Percentiles rank a stretch among this genome's conserved stretches.
phyloP scores from a whole-genome alignment of 805 yeast species.

The Lachancea meyersii region DNA sequence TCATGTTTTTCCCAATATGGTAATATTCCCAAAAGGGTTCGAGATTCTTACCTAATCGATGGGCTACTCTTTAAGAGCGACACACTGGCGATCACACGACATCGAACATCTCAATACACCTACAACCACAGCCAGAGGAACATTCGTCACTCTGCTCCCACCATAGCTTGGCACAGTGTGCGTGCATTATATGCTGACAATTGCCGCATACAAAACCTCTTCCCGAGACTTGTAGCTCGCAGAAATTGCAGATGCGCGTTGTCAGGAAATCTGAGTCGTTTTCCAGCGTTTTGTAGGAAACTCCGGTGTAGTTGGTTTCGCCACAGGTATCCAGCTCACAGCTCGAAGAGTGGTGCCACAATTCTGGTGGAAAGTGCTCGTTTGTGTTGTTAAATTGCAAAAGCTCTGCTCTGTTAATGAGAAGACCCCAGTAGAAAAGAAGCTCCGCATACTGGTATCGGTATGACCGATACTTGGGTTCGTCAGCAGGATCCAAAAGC shows the following conservation, averaged over 20 bases:
- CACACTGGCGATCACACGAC: conserved; percentile 1
- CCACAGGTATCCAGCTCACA: neutral
- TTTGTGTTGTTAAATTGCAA: conserved; percentile 38
- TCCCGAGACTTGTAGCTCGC: conserved; percentile 55
- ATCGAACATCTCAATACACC: conserved; percentile 42
- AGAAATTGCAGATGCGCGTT: conserved; percentile 52
- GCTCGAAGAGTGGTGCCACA: conserved; percentile 4
- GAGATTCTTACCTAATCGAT: neutral
- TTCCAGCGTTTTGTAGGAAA: conserved; percentile 1
- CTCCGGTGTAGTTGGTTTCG: neutral
- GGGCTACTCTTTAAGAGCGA: neutral
- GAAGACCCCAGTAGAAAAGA: conserved; percentile 76
- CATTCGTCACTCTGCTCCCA: conserved; percentile 59
- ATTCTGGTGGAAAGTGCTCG: neutral
- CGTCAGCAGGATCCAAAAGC: conserved; percentile 23
- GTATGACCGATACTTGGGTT: conserved; percentile 31
- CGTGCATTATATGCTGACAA: conserved; percentile 77
- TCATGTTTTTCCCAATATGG: neutral
- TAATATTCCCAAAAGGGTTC: neutral
- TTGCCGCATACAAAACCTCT: conserved; percentile 59
- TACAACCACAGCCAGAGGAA: conserved; percentile 83
- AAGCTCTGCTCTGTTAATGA: conserved; percentile 71
- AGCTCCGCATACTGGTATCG: conserved; percentile 74
- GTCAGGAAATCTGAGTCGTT: neutral
- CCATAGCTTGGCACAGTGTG: conserved; percentile 76